Evolutionary conservation across 495 filamentous ascomycete genomes (phyloP).

Genomic region (Hyaloscypha finlandica): DNA sequence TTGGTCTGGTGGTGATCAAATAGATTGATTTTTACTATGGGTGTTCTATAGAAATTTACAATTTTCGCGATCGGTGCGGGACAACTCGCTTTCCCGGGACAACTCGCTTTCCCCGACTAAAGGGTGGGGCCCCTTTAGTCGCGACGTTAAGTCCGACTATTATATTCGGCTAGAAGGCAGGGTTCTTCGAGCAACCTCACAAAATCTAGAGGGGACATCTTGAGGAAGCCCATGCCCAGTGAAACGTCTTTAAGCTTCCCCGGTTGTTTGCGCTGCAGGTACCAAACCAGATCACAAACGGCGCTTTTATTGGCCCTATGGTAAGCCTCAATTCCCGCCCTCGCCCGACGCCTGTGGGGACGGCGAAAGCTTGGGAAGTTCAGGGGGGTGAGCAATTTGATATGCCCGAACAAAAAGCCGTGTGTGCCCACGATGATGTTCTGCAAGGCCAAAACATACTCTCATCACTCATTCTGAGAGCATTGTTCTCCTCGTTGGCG

Average conservation of each 20-base stretch:
- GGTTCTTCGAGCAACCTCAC: neutral
- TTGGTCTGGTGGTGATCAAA: too few relatives aligned
- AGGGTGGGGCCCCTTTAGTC: too few relatives aligned
- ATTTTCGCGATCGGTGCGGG: too few relatives aligned
- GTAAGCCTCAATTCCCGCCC: neutral
- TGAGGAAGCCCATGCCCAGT: neutral
- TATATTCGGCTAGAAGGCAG: neutral
- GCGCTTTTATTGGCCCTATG: neutral
- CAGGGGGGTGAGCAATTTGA: slow-evolving; percentile 1
- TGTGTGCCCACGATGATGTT: slow-evolving; percentile 7
- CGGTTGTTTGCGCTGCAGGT: neutral
- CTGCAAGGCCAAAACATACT: slow-evolving; percentile 21
- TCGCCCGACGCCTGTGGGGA: neutral
- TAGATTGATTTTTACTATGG: too few relatives aligned
- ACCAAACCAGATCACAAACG: neutral
- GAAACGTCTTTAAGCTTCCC: neutral
- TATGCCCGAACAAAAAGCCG: slow-evolving; percentile 11
- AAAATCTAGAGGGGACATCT: neutral
- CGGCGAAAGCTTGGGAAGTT: neutral
- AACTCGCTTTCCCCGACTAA: too few relatives aligned
- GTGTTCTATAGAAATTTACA: too few relatives aligned
- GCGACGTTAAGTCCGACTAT: too few relatives aligned
- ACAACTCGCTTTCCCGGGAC: too few relatives aligned
- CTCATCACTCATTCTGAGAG: slow-evolving; percentile 28
- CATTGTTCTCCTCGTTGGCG: slow-evolving; percentile 15